Evolutionary conservation across 164 flowering plant genomes (phyloP).

Genomic region (Vitis riparia): DNA sequence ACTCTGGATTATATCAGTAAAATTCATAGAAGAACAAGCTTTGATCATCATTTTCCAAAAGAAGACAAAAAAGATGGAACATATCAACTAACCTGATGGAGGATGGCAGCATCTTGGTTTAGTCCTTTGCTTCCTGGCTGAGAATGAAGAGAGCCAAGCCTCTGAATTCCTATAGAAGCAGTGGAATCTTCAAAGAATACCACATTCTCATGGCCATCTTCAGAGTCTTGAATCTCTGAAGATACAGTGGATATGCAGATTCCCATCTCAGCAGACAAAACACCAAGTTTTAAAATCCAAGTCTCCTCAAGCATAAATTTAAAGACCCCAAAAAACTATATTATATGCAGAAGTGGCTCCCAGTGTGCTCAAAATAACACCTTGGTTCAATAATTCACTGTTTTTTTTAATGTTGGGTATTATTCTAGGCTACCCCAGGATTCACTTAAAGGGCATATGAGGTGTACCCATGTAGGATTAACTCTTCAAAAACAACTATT

Average conservation of each 20-base stretch:
- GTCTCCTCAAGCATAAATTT: constrained; percentile 9
- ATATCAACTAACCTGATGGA: constrained; percentile 51
- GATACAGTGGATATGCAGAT: constrained; percentile 59
- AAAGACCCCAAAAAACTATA: constrained; percentile 5
- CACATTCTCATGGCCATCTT: constrained; percentile 34
- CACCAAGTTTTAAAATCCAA: neutral
- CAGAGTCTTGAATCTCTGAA: constrained; percentile 41
- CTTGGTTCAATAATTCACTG: constrained; percentile 23
- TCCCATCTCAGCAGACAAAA: constrained; percentile 45
- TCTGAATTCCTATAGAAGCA: constrained; percentile 13
- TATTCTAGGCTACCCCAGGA: constrained; percentile 37
- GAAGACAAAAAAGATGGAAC: neutral
- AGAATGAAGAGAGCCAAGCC: constrained; percentile 50
- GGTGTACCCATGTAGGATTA: constrained; percentile 19
- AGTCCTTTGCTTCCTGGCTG: constrained; percentile 64
- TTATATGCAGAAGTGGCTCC: constrained; percentile 23
- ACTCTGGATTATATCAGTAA: too few relatives aligned
- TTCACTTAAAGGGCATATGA: constrained; percentile 42
- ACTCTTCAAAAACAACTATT: neutral
- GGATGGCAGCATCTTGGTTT: constrained; percentile 76
- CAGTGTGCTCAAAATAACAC: constrained; percentile 20
- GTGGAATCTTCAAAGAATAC: constrained; percentile 23
- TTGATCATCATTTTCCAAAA: too few relatives aligned
- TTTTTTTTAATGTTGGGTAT: constrained; percentile 19
- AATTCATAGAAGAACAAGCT: too few relatives aligned